Evolutionary conservation across 2,329 filamentous ascomycete species (phyloP).

Genomic region (Clonostachys rosea): DNA sequence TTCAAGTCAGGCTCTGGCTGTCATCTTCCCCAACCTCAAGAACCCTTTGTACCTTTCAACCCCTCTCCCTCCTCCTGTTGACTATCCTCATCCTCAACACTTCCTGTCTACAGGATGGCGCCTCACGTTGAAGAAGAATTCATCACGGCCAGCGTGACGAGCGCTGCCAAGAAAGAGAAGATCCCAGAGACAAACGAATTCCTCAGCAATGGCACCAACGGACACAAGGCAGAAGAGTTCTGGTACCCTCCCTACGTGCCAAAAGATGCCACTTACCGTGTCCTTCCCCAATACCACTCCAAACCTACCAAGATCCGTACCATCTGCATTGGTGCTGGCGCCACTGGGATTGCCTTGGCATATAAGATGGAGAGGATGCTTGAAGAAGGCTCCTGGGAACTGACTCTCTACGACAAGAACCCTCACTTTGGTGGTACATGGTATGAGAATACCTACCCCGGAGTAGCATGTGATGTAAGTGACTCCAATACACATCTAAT

Average conservation of each 20-base stretch:
- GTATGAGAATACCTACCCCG: constrained; percentile 46
- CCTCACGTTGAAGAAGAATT: constrained; percentile 1
- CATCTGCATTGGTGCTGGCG: constrained; percentile 19
- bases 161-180: constrained; percentile 3
- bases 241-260: constrained; percentile 15
- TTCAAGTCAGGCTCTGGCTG: no score
- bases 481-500: constrained; percentile 2
- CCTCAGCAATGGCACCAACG: constrained; percentile 4
- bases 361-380: constrained; percentile 21
- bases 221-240: constrained; percentile 5
- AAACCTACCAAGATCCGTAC: constrained; percentile 24
- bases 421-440: constrained; percentile 40
- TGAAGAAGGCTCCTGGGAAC: constrained; percentile 17
- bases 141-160: constrained; percentile 2
- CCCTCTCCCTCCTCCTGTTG: no score
- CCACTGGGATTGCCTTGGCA: constrained; percentile 16
- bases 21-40: no score
- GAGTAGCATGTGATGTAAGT: constrained; percentile 48
- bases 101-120: not conserved
- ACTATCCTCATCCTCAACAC: no score
- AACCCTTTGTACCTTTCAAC: no score
- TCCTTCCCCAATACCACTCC: constrained; percentile 24
- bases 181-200: constrained; percentile 3
- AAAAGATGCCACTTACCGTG: constrained; percentile 13
- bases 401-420: constrained; percentile 25